Percentiles rank a stretch among this genome's conserved stretches.
Conservation (phyloP, 768 basidiomycete genomes). For the Lactifluus echinatus region DNA sequence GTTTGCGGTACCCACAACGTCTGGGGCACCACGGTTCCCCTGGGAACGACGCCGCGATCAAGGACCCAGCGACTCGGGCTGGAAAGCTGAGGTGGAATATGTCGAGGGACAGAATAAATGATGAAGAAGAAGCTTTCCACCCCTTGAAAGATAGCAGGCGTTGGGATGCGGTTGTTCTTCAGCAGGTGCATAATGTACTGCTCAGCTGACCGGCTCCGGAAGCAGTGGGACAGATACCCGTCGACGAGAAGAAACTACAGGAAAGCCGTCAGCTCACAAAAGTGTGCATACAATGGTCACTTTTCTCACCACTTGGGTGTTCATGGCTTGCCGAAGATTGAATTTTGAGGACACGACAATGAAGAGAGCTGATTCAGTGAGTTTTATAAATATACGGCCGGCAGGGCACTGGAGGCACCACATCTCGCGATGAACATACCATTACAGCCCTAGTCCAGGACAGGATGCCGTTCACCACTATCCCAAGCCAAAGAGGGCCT, state of each 20-base stretch:
- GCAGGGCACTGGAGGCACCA: neutral
- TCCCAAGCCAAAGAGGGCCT: neutral
- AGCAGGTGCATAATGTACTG: neutral
- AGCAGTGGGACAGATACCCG: conserved; percentile 1
- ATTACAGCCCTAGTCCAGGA: neutral
- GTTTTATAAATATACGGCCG: no score
- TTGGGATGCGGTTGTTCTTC: neutral
- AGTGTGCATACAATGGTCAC: neutral
- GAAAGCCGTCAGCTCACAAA: neutral
- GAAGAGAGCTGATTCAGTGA: no score
- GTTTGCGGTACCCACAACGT: conserved; percentile 1
- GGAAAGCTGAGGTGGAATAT: neutral
- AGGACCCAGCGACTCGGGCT: neutral
- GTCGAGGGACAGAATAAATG: neutral
- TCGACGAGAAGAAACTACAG: conserved; percentile 6
- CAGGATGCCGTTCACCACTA: neutral
- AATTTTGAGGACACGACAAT: neutral
- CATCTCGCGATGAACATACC: neutral
- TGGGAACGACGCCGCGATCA: neutral
- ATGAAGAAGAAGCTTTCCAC: neutral
- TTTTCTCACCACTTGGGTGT: neutral
- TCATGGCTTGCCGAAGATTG: no score
- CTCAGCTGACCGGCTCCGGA: neutral
- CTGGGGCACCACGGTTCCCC: conserved; percentile 12
- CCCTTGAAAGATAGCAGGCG: neutral